These are phyloP conservation scores for Rhynchospora tenuis DNA, from an alignment of 176 grass and related monocot genomes.

Conservation along the genomic window DNA sequence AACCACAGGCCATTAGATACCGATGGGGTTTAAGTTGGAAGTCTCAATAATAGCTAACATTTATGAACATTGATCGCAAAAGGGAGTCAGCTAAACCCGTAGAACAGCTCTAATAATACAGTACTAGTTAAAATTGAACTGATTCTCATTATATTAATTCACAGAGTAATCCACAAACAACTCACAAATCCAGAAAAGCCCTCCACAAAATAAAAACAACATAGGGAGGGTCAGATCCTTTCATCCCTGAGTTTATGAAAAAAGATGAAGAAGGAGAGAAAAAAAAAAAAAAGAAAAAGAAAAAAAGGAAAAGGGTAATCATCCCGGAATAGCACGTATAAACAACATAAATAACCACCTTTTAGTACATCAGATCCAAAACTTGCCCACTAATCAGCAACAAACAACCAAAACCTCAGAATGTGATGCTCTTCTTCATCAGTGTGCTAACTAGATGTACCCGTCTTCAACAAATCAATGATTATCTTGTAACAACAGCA, in stretches of 20 bases:
- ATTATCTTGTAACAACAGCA: constrained; percentile 7
- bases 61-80: too few species aligned
- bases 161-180: constrained; percentile 2
- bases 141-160: constrained; percentile 20
- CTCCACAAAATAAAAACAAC: constrained; percentile 14
- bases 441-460: constrained; percentile 12
- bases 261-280: neutral
- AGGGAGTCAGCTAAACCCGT: too few species aligned
- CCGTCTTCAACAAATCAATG: constrained; percentile 16
- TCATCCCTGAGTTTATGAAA: constrained; percentile 5
- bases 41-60: too few species aligned
- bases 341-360: constrained; percentile 17
- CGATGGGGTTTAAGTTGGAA: too few species aligned
- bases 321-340: constrained; percentile 19
- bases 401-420: neutral
- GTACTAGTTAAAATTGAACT: neutral
- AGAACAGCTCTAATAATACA: too few species aligned
- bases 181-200: constrained; percentile 10
- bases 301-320: neutral
- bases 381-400: neutral
- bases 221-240: neutral
- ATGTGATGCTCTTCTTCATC: constrained; percentile 4
- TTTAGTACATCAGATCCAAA: neutral
- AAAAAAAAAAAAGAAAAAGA: neutral
- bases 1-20: too few species aligned